Evolutionary conservation across 164 flowering plant genomes (phyloP).

Genomic region (Chloranthus sessilifolius): DNA sequence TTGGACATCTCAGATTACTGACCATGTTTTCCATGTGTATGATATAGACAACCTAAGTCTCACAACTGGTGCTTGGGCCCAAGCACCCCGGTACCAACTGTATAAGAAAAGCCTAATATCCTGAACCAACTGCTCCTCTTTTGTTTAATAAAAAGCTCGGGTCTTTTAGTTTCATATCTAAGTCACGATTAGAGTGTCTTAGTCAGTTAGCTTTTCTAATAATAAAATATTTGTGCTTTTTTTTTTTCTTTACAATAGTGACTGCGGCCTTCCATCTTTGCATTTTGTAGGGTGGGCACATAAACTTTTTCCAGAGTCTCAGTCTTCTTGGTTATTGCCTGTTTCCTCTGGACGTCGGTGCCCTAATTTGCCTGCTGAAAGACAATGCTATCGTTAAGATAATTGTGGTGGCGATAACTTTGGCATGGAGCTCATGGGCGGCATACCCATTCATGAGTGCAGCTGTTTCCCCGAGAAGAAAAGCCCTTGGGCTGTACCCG

Average conservation of each 20-base stretch:
- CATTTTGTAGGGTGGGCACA: conserved; percentile 79
- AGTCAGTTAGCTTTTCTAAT: no score
- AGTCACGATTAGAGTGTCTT: no score
- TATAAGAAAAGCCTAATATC: no score
- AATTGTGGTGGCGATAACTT: conserved; percentile 68
- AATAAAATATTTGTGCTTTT: no score
- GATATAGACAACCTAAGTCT: no score
- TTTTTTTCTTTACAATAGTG: no score
- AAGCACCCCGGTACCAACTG: no score
- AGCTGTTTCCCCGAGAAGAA: conserved; percentile 93
- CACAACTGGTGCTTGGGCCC: no score
- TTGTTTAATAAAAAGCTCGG: not conserved
- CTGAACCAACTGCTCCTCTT: no score
- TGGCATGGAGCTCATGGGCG: conserved; percentile 99
- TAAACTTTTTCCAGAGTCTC: conserved; percentile 92
- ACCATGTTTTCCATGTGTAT: no score
- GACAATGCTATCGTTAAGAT: conserved; percentile 73
- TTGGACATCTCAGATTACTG: no score
- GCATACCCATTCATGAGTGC: conserved; percentile 99
- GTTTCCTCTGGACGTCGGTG: conserved; percentile 87
- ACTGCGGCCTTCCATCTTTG: conserved; percentile 3
- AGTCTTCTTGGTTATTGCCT: conserved; percentile 95
- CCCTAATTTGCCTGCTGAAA: conserved; percentile 77
- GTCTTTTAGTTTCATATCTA: not conserved
- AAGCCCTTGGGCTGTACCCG: conserved; percentile 96